Conservation (phyloP, 2,329 filamentous ascomycete genomes). For the Aspergillus sp. region DNA sequence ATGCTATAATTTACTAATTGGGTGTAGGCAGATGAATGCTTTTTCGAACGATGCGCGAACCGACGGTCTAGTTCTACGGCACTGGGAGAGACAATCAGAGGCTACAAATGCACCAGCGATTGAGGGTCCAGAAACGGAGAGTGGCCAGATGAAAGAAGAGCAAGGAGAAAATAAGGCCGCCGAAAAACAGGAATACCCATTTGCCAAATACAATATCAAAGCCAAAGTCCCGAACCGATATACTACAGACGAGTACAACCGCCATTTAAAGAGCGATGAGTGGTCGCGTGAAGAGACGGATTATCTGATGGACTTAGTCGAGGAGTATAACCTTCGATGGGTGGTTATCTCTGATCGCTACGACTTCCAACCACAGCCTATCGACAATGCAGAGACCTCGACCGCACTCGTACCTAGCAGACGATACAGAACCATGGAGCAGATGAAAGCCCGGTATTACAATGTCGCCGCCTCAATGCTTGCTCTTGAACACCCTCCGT, state of each 20-base stretch:
- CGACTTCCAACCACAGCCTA: conserved; percentile 55
- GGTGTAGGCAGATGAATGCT: conserved; percentile 63
- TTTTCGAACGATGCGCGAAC: conserved; percentile 77
- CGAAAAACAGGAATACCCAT: conserved; percentile 55
- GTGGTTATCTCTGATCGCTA: conserved; percentile 90
- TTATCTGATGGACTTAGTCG: conserved; percentile 74
- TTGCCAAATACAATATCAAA: conserved; percentile 85
- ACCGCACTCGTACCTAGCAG: conserved; percentile 38
- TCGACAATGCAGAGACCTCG: conserved; percentile 24
- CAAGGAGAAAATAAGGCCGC: conserved; percentile 29
- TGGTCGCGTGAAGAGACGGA: conserved; percentile 96
- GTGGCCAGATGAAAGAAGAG: conserved; percentile 40
- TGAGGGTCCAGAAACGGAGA: conserved; percentile 39
- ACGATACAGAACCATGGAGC: conserved; percentile 72
- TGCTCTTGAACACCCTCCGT: conserved; percentile 73
- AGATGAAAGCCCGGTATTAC: conserved; percentile 90
- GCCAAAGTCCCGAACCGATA: conserved; percentile 73
- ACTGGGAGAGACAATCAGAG: conserved; percentile 73
- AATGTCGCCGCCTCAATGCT: conserved; percentile 80
- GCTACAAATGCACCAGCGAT: conserved; percentile 37
- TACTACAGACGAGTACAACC: conserved; percentile 81
- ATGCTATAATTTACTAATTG: neutral
- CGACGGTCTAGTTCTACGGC: conserved; percentile 70
- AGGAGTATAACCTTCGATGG: conserved; percentile 86
- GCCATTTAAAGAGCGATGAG: conserved; percentile 68